Evolutionary conservation across 768 basidiomycete species (phyloP).

Genomic region (Trametes cubensis): DNA sequence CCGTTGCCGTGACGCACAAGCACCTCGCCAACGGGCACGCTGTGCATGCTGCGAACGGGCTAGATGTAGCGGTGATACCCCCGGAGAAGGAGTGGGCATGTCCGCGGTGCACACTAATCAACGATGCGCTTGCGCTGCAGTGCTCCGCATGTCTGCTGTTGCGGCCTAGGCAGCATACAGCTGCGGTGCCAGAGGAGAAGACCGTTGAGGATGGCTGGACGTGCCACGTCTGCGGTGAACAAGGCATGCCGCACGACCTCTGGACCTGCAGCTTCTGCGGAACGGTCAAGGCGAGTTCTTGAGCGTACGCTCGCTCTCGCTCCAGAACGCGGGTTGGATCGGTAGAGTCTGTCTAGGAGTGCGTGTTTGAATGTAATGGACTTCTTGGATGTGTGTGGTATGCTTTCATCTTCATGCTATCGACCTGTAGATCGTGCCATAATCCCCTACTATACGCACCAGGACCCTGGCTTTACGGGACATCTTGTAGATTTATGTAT

Average conservation of each 20-base stretch:
- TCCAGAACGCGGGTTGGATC: not conserved
- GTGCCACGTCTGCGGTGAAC: slow-evolving; percentile 66
- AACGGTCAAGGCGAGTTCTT: slow-evolving; percentile 50
- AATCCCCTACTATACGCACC: not conserved
- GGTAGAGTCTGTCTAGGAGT: too few relatives aligned
- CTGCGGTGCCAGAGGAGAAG: not conserved
- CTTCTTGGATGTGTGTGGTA: too few relatives aligned
- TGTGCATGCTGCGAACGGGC: not conserved
- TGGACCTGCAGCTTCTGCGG: slow-evolving; percentile 83
- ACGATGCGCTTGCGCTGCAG: slow-evolving; percentile 47
- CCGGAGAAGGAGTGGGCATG: slow-evolving; percentile 37
- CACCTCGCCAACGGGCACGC: not conserved
- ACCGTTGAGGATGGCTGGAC: slow-evolving; percentile 50
- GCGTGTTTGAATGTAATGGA: too few relatives aligned
- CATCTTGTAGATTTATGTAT: not conserved
- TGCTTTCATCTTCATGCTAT: not conserved
- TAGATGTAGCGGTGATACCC: not conserved
- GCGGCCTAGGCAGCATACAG: slow-evolving; percentile 26
- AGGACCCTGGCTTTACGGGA: not conserved
- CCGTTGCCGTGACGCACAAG: slow-evolving; percentile 1
- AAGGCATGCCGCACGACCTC: slow-evolving; percentile 60
- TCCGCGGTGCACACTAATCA: slow-evolving; percentile 67
- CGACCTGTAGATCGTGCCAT: not conserved
- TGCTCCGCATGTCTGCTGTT: slow-evolving; percentile 62
- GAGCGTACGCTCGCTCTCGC: not conserved